Evolutionary conservation across 192 early-diverging fungal species (phyloP), one percentile per base, ranked within the genome.

Genomic region (Bifiguratus adelaidae): DNA sequence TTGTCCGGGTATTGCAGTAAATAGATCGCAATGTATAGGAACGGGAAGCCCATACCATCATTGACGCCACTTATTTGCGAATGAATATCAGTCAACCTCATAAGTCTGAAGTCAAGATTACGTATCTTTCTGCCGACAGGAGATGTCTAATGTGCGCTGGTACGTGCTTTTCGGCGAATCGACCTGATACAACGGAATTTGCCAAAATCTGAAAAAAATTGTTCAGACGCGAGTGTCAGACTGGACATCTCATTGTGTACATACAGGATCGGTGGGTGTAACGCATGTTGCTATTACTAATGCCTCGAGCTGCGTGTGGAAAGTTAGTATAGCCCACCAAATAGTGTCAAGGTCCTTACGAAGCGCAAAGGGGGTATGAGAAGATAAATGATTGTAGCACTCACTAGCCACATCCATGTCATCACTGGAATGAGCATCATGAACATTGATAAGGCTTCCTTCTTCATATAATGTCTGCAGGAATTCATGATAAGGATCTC

Each of bases 261-360:
- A 58, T 72, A 91, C 91, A 0, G 93, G 93, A 59, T 97, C 94
- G 0, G 94, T 97, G 1, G 94, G 92, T 8, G 91, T 83, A 13
- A 86, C 60, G 50, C 89, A 92, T 0, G 92, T 78, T 4, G 84
- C 81, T 25, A 96, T 77, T 21, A 83, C 70, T 43, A 96, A 60
- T 1, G 82, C 67, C 22, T 87, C 78, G 12, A 86, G 35, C 71
- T 87, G 67, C 16, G 19, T 22, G 16, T 27, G 36, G 20, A 34
- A 13, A 20, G 6, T 33, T 23, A 18, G 32, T 13, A 34, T 15
- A 15, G 11, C 32, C 11, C 11, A 34, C 11, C 32, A 15, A 34
- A 15, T 15, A 15, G 11, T 15, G 15, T 13, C 11, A 34, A 11
- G 18, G 6, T 21, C 40, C 65, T 61, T 69, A 79, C 78, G 61